These are phyloP conservation scores for Boletales sp. DNA, from an alignment of 768 basidiomycete species.

Conservation along the genomic window DNA sequence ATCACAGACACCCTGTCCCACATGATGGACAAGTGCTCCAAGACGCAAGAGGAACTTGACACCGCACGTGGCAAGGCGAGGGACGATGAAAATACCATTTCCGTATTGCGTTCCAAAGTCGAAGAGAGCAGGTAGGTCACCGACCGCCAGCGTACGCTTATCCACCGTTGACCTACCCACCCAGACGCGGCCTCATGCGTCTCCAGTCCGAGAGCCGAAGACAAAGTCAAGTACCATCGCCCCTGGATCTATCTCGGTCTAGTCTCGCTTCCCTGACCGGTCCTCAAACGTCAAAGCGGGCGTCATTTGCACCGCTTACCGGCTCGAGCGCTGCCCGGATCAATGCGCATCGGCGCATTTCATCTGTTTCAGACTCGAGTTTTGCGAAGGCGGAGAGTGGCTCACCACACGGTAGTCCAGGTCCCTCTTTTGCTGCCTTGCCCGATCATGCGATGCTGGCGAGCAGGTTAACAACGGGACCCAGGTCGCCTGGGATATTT, in stretches of 20 bases:
- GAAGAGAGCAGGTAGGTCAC: constrained; percentile 75
- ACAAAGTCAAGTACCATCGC: constrained; percentile 47
- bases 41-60: constrained; percentile 54
- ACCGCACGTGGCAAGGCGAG: constrained; percentile 47
- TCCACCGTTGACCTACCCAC: constrained; percentile 4
- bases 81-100: constrained; percentile 77
- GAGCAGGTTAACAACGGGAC: constrained; percentile 22
- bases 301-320: constrained; percentile 72
- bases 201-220: constrained; percentile 75
- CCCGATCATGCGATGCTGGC: constrained; percentile 26
- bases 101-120: constrained; percentile 73
- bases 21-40: constrained; percentile 63
- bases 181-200: constrained; percentile 81
- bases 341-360: constrained; percentile 63
- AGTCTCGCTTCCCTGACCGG: constrained; percentile 35
- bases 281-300: constrained; percentile 60
- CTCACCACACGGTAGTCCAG: constrained; percentile 30
- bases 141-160: background rate
- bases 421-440: constrained; percentile 34
- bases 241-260: constrained; percentile 56
- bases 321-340: constrained; percentile 45
- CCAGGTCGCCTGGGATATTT: constrained; percentile 49
- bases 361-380: constrained; percentile 67
- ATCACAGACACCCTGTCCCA: constrained; percentile 60
- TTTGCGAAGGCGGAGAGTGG: constrained; percentile 32